A percentile compares a stretch with the other conserved stretches of the same genome.
phyloP scores from a whole-genome alignment of 306 rosid species.

The Astragalus membranaceus region DNA sequence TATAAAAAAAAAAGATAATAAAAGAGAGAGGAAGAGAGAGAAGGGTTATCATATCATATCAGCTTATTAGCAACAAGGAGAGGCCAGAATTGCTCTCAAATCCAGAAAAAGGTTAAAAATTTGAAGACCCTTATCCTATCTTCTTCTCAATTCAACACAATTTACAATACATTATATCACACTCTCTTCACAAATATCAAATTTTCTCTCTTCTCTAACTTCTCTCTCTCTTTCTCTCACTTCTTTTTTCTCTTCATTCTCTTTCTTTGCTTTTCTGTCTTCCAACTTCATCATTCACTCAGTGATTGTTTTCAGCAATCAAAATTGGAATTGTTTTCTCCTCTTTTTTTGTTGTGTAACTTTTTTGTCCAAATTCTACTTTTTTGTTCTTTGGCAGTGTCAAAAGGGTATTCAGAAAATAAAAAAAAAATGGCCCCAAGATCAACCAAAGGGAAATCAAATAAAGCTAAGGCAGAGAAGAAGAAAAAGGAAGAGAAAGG shows the following conservation, averaged over 20 bases:
- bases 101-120: conserved; percentile 40
- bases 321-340: not conserved
- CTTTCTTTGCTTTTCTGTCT: not conserved
- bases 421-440: conserved; percentile 63
- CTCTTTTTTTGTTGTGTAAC: not conserved
- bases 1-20: not conserved
- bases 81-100: conserved; percentile 52
- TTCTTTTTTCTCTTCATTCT: not conserved
- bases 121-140: conserved; percentile 70
- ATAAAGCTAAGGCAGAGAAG: conserved; percentile 73
- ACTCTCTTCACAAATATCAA: not conserved
- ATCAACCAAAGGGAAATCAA: conserved; percentile 74
- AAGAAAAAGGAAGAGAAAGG: conserved; percentile 98
- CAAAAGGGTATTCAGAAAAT: not conserved
- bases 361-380: not conserved
- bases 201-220: not conserved
- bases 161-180: conserved; percentile 17
- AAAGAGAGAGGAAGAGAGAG: not conserved
- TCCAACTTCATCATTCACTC: conserved; percentile 9
- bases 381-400: not conserved
- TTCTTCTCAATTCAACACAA: conserved; percentile 23
- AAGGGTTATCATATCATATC: conserved; percentile 16
- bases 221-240: not conserved
- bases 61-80: conserved; percentile 41
- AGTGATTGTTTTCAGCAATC: not conserved